Conservation (phyloP, 2,329 filamentous ascomycete genomes). For the Xylariales sp. region DNA sequence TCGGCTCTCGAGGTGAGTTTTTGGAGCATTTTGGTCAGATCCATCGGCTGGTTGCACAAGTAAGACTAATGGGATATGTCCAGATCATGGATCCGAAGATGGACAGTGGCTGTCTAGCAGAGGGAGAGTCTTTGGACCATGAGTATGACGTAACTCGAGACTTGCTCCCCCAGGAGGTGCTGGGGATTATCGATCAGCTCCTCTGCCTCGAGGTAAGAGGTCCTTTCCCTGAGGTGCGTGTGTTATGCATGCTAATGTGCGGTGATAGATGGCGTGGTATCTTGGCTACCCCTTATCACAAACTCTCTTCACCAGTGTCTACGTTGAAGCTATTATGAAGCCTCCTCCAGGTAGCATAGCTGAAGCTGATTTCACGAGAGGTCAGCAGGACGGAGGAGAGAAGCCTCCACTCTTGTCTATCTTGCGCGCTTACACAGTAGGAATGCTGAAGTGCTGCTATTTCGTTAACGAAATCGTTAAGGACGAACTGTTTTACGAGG, state of each 20-base stretch:
- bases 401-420: conserved; percentile 52
- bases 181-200: conserved; percentile 93
- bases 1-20: conserved; percentile 66
- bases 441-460: conserved; percentile 76
- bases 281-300: conserved; percentile 93
- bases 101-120: conserved; percentile 84
- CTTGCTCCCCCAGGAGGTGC: conserved; percentile 71
- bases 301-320: conserved; percentile 87
- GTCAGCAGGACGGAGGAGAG: conserved; percentile 22
- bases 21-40: too few species aligned
- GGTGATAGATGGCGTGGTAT: conserved; percentile 83
- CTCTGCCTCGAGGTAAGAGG: conserved; percentile 74
- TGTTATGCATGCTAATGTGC: conserved; percentile 5
- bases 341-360: conserved; percentile 60
- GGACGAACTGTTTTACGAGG: conserved; percentile 88
- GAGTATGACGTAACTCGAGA: conserved; percentile 69
- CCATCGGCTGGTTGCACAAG: too few species aligned
- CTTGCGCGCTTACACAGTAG: conserved; percentile 81
- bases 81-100: conserved; percentile 99
- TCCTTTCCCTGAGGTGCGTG: neutral
- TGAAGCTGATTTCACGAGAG: conserved; percentile 38
- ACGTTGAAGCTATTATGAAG: conserved; percentile 79
- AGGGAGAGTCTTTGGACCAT: conserved; percentile 78
- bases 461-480: conserved; percentile 74
- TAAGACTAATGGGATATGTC: conserved; percentile 4